Evolutionary conservation across 306 rosid genomes (phyloP), one percentile per base, ranked within the genome.

Genomic region (Lathyrus sativus): DNA sequence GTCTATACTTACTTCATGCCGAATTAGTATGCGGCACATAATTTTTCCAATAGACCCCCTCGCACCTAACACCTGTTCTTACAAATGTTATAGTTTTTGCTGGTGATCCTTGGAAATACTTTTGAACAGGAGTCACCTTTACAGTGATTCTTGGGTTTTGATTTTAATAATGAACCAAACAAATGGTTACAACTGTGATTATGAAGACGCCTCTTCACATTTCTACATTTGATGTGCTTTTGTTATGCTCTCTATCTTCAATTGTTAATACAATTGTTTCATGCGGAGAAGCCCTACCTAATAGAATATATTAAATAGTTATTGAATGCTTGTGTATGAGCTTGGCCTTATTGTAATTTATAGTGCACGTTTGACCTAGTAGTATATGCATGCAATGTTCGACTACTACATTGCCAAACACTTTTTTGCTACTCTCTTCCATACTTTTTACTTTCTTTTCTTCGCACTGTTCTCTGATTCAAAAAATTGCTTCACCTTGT

Each of bases 241-340:
- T 44, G 56, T 35, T 55, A 11, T 64, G 13, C 42, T 63, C 11
- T 51, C 48, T 9, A 19, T 31, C 66, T 72, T 44, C n/a, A 59
- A 57, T 66, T 70, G 37, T 14, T 78, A 42, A 55, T 50, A 49
- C 65, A 49, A 54, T 54, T 65, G 45, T 48, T 54, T 62, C 63
- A 33, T 62, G 67, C 14, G 7, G 51, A 62, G 43, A 46, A 38
- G 39, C 17, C 46, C 76, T 44, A 14, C 64, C 61, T 55, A 42
- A 59, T 46, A 19, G 44, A 66, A 57, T 51, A 57, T 22, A 42
- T 15, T 37, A 61, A 51, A 33, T 37, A 66, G 14, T 44, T 24
- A 72, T 66, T 42, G 13, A 48, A 37, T 60, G 42, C 38, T 31
- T 50, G 35, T 43, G 49, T 59, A 35, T 35, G 26, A 35, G 44